Evolutionary conservation across 176 grass and related monocot genomes (phyloP).

Genomic region (Paspalum notatum): DNA sequence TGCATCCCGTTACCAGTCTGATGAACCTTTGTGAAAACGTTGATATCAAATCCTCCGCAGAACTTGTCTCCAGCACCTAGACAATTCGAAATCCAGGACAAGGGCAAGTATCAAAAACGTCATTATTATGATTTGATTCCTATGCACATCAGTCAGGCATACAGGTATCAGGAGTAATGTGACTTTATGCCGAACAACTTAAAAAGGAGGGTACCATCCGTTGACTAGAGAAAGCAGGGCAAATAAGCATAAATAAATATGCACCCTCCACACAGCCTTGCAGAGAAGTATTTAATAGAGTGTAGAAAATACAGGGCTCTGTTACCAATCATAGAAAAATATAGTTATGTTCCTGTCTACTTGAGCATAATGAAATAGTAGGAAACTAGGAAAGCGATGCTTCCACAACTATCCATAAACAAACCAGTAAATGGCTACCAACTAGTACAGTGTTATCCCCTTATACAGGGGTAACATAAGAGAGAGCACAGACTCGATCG

Average conservation of each 20-base stretch:
- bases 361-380: slow-evolving; percentile 3
- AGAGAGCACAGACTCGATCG: neutral
- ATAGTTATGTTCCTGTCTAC: neutral
- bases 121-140: neutral
- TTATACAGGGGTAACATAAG: neutral
- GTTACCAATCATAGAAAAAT: neutral
- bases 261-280: neutral
- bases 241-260: neutral
- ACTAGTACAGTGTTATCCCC: neutral
- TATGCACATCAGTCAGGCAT: neutral
- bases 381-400: neutral
- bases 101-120: neutral
- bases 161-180: too few species aligned
- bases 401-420: neutral
- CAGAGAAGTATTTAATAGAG: neutral
- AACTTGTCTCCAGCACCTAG: slow-evolving; percentile 71
- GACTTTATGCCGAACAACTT: too few species aligned
- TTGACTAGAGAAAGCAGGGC: neutral
- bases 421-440: neutral
- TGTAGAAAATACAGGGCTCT: neutral
- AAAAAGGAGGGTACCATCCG: neutral
- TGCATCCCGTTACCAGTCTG: slow-evolving; percentile 57
- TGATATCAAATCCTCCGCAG: slow-evolving; percentile 98
- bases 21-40: slow-evolving; percentile 80
- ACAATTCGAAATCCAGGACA: slow-evolving; percentile 33